Evolutionary conservation across 2,329 filamentous ascomycete genomes (phyloP).

Genomic region (Trichoderma sp.): DNA sequence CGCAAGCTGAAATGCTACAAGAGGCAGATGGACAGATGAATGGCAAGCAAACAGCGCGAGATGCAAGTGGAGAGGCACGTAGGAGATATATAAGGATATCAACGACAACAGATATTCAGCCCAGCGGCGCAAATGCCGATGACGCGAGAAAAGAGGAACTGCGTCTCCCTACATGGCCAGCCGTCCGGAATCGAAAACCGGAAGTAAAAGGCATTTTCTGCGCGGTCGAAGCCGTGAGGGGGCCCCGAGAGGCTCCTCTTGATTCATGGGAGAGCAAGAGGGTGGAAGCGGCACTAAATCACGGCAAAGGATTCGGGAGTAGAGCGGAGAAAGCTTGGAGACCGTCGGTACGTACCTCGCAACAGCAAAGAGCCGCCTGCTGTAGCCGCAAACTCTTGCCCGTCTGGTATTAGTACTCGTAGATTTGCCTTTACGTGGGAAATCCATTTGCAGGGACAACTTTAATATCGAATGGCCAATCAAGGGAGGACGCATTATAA

Average conservation of each 20-base stretch:
- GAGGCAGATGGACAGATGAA: background rate
- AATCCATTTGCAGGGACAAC: background rate
- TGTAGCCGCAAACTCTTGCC: constrained; percentile 4
- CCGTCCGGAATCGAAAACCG: constrained; percentile 5
- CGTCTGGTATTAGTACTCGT: background rate
- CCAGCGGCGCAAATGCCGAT: constrained; percentile 3
- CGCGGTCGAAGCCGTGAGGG: constrained; percentile 6
- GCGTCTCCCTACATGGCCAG: background rate
- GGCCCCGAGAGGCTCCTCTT: background rate
- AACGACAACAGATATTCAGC: background rate
- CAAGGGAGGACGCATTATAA: background rate
- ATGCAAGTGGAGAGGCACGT: background rate
- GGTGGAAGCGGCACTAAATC: constrained; percentile 21
- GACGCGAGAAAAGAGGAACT: background rate
- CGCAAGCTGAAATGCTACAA: background rate
- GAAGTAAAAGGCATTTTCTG: background rate
- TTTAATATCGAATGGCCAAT: background rate
- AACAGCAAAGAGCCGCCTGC: background rate
- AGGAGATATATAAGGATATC: background rate
- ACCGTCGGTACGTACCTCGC: background rate
- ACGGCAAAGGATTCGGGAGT: constrained; percentile 24
- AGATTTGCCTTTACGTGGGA: background rate
- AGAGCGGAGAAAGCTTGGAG: background rate
- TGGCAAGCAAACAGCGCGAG: background rate
- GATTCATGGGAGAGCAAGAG: constrained; percentile 4